These are phyloP conservation scores for Kuraishia piskuri DNA, from an alignment of 805 yeast genomes.

Conservation along the genomic window DNA sequence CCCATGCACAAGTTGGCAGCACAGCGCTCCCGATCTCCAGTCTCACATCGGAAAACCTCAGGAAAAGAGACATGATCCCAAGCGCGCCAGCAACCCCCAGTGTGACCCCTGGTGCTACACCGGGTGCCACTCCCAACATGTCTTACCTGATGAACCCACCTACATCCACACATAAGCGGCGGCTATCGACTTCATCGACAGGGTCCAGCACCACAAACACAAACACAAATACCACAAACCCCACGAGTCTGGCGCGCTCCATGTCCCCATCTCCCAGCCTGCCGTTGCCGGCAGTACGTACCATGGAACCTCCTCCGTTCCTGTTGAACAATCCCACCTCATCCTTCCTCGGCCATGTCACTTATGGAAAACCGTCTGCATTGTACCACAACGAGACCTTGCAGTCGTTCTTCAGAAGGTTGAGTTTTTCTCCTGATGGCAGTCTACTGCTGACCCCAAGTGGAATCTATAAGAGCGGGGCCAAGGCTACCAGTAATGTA, in stretches of 20 bases:
- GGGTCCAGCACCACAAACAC: conserved; percentile 25
- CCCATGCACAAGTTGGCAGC: neutral
- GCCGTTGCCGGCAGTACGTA: conserved; percentile 40
- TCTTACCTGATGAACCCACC: conserved; percentile 12
- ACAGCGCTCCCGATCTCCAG: neutral
- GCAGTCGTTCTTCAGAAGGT: conserved; percentile 82
- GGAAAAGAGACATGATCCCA: conserved; percentile 8
- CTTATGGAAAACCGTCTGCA: conserved; percentile 26
- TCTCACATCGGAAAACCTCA: conserved; percentile 14
- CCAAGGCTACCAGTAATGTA: neutral
- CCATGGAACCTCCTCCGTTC: conserved; percentile 24
- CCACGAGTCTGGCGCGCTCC: conserved; percentile 7
- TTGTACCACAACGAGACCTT: conserved; percentile 81
- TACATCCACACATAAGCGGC: conserved; percentile 24
- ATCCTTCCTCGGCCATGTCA: conserved; percentile 1
- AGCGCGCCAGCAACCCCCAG: neutral
- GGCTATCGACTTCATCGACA: conserved; percentile 30
- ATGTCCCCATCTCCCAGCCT: conserved; percentile 16
- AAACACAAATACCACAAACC: conserved; percentile 18
- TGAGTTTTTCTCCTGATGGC: conserved; percentile 89
- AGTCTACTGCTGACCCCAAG: conserved; percentile 68
- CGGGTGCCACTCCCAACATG: neutral
- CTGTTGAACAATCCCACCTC: conserved; percentile 3
- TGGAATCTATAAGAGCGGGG: conserved; percentile 42
- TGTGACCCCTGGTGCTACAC: neutral